Base-by-base conservation (phyloP, 441 rosid genomes). In the Populus trichocarpa region DNA sequence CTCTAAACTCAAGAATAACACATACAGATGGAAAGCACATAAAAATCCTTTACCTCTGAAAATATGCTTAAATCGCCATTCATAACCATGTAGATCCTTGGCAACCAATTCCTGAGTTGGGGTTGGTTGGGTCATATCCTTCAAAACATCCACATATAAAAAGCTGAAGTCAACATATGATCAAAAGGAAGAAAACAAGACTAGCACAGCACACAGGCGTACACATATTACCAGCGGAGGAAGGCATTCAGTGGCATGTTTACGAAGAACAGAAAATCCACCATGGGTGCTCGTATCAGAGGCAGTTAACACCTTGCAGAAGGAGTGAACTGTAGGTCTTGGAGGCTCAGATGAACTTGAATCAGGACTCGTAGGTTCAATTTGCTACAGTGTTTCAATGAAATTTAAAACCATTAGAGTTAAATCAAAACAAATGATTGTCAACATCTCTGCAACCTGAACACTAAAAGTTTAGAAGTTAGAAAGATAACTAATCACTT, bases 231-330 rank as follows among this genome's bases (percentile, higher is more conserved):
- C 99, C 94, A 96, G 81, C 5, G 83, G 86, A 73, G 97, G 98
- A 26, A 96, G 85, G 81, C 97, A 92, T 75, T 94, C 99, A 11
- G 90, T 93, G 2, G 99, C 99, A 74, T 96, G 98, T 83, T 92
- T 96, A 69, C 94, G 90, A n/a, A 91, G 94, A 84, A 96, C 97
- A 75, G 99, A 96, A 83, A 96, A 96, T 25, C 99, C 99, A 36
- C 99, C 99, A 78, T 96, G 99, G 57, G 99, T 96, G 82, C 99
- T 96, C n/a, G 98, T 96, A 82, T 96, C 99, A 13, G 99, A 94
- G 42, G 97, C 97, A 8, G 99, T 94, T 76, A 94, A 79, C 73
- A 94, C 90, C 91, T 94, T 96, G 81, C 91, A 88, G 79, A 96
- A 96, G 0, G 93, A 88, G 85, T 91, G 91, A 79, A 92, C 87